A percentile compares a stretch with the other conserved stretches of the same genome.
Conservation (phyloP, 805 yeast genomes). For the Metschnikowia matae region DNA sequence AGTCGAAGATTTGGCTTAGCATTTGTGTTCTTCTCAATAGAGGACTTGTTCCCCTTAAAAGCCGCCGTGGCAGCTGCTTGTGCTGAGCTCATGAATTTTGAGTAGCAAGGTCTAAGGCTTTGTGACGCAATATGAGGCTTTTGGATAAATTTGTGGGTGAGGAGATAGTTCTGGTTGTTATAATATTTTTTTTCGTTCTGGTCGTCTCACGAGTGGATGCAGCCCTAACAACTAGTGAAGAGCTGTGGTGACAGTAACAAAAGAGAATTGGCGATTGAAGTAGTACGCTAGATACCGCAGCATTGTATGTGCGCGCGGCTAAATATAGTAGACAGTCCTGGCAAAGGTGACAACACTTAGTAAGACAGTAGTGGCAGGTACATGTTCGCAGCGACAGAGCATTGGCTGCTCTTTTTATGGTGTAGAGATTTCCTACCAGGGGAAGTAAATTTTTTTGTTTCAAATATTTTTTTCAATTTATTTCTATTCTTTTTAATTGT, state of each 20-base stretch:
- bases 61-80: conserved; percentile 46
- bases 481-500: neutral
- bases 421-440: too few species aligned
- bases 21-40: neutral
- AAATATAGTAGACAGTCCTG: neutral
- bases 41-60: conserved; percentile 24
- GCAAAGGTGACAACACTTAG: neutral
- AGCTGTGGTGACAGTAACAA: neutral
- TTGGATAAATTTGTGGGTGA: neutral
- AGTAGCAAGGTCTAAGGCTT: neutral
- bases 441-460: too few species aligned
- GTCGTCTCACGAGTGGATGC: neutral
- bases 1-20: conserved; percentile 7
- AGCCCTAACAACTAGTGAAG: neutral
- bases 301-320: neutral
- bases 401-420: too few species aligned
- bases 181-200: neutral
- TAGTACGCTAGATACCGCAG: neutral
- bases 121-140: neutral
- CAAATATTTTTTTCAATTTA: too few species aligned
- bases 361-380: neutral
- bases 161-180: neutral
- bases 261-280: neutral
- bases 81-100: conserved; percentile 22
- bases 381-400: neutral